These are phyloP conservation scores for Maudiozyma turicensis DNA, from an alignment of 805 yeast species.

Conservation along the genomic window DNA sequence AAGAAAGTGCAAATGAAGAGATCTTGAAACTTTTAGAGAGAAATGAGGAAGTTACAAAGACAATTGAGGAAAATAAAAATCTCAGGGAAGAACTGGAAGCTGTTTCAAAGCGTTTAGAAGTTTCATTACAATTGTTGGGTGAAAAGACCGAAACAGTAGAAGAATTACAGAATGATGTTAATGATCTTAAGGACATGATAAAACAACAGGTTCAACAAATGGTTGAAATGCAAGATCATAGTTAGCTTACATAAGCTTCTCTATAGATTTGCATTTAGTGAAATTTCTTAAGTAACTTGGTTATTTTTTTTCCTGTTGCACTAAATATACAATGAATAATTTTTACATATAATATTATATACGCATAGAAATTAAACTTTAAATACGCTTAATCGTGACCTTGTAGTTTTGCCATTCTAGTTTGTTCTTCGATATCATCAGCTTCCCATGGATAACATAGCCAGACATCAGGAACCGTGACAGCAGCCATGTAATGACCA, in stretches of 20 bases:
- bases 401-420: slow-evolving; percentile 53
- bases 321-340: background rate
- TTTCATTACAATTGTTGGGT: slow-evolving; percentile 61
- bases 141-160: slow-evolving; percentile 80
- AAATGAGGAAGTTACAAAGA: slow-evolving; percentile 35
- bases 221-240: slow-evolving; percentile 47
- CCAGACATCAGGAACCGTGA: slow-evolving; percentile 71
- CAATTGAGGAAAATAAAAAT: slow-evolving; percentile 28
- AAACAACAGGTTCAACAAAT: slow-evolving; percentile 79
- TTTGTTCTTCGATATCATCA: slow-evolving; percentile 67
- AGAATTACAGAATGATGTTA: slow-evolving; percentile 81
- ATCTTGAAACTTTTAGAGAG: slow-evolving; percentile 49
- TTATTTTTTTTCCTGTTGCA: background rate
- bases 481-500: slow-evolving; percentile 64
- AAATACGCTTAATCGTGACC: slow-evolving; percentile 40
- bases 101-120: slow-evolving; percentile 38
- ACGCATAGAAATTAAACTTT: background rate
- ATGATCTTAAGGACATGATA: slow-evolving; percentile 78
- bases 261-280: background rate
- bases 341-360: background rate
- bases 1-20: slow-evolving; percentile 60
- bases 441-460: slow-evolving; percentile 91
- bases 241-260: slow-evolving; percentile 2
- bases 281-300: background rate
- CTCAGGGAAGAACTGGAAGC: slow-evolving; percentile 29